These are phyloP conservation scores for Hirsutella thompsonii DNA, from an alignment of 2,329 filamentous ascomycete species.

Conservation along the genomic window DNA sequence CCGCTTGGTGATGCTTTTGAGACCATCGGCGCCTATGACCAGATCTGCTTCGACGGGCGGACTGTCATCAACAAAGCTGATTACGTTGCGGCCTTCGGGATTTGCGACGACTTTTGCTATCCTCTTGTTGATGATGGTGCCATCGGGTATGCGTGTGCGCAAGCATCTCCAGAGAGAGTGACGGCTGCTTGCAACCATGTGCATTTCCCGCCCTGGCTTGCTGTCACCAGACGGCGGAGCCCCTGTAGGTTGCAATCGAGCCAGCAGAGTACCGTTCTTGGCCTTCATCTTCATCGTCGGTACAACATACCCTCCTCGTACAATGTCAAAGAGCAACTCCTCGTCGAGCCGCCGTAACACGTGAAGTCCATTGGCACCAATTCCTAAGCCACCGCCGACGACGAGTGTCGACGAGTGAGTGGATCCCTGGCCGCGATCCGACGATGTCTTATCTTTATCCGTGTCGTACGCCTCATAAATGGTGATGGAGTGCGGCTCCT, in stretches of 20 bases:
- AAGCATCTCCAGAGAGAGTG: conserved; percentile 12
- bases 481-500: conserved; percentile 7
- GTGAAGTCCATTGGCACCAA: conserved; percentile 12
- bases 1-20: conserved; percentile 8
- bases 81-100: conserved; percentile 5
- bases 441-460: conserved; percentile 5
- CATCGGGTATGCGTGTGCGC: conserved; percentile 9
- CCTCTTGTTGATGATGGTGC: conserved; percentile 9
- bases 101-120: conserved; percentile 8
- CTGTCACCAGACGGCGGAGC: background rate
- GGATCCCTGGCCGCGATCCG: conserved; percentile 7
- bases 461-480: conserved; percentile 14
- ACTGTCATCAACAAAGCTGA: conserved; percentile 11
- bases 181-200: conserved; percentile 10
- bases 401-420: conserved; percentile 12
- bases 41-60: conserved; percentile 10
- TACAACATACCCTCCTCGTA: conserved; percentile 10
- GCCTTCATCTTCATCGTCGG: conserved; percentile 10
- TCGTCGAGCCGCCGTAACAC: conserved; percentile 12
- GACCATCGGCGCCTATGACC: conserved; percentile 13
- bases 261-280: conserved; percentile 10
- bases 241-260: conserved; percentile 7
- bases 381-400: conserved; percentile 11
- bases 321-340: conserved; percentile 9
- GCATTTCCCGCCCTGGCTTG: conserved; percentile 4